A percentile compares a stretch with the other conserved stretches of the same genome.
These are phyloP conservation scores for Candida nemodendra DNA, from an alignment of 805 yeast species.

Conservation along the genomic window DNA sequence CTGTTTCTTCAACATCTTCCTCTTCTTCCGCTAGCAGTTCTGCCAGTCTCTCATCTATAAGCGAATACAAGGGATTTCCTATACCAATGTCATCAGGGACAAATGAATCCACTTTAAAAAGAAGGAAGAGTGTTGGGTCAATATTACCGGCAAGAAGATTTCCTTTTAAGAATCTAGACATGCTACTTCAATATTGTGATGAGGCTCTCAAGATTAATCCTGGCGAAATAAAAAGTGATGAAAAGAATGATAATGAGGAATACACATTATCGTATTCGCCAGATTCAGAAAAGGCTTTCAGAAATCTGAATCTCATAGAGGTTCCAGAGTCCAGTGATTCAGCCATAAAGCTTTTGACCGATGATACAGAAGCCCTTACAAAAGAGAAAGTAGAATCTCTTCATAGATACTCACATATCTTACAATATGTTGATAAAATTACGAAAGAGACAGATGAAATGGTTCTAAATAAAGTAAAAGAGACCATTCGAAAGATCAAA, in stretches of 20 bases:
- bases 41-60: slow-evolving; percentile 20
- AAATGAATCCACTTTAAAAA: slow-evolving; percentile 24
- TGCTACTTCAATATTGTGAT: slow-evolving; percentile 65
- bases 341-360: slow-evolving; percentile 59
- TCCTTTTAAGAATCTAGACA: slow-evolving; percentile 60
- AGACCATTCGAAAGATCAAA: slow-evolving; percentile 57
- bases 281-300: slow-evolving; percentile 56
- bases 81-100: slow-evolving; percentile 33
- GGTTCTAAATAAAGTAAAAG: slow-evolving; percentile 61
- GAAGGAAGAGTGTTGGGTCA: slow-evolving; percentile 42
- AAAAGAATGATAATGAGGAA: slow-evolving; percentile 21
- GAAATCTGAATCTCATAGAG: slow-evolving; percentile 37
- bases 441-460: slow-evolving; percentile 74
- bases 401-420: slow-evolving; percentile 66
- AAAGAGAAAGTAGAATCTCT: slow-evolving; percentile 68
- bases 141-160: slow-evolving; percentile 45
- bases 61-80: slow-evolving; percentile 59
- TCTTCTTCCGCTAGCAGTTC: slow-evolving; percentile 19
- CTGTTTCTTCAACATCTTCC: slow-evolving; percentile 13
- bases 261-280: slow-evolving; percentile 51
- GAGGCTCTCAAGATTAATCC: slow-evolving; percentile 72
- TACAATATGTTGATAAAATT: slow-evolving; percentile 72
- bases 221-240: slow-evolving; percentile 48
- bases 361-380: slow-evolving; percentile 63
- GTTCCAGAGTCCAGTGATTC: slow-evolving; percentile 58